Base-by-base conservation (phyloP, 306 rosid species). In the Morella rubra region DNA sequence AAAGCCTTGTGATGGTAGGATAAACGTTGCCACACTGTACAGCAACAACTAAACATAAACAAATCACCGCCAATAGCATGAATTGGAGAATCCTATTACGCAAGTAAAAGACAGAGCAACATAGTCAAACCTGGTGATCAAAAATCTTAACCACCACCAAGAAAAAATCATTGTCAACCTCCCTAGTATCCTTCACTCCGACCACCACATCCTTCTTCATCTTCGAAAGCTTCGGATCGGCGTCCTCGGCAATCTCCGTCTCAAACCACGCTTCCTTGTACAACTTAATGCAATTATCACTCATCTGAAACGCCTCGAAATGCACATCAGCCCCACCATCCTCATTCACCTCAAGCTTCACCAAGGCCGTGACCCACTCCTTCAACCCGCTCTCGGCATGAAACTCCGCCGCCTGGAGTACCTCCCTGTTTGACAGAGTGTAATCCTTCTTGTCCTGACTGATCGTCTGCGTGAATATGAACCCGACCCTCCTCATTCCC, bases 251-350 rank as follows among this genome's bases (percentile, higher is more conserved):
- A 45, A 93, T 84, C 71, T 96, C 97, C 0, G 89, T 85, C 79
- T 78, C 91, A 42, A 93, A 91, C 98, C 98, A 89, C 18, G 85
- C 91, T 83, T 96, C 98, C 85, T 83, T 91, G 55, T 89, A 93
- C 90, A 96, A 85, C 65, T 77, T 86, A 41, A 93, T 73, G 70
- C 99, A 96, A 44, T 85, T 77, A 77, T 96, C 99, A 85, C 98
- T 96, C 96, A 96, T 91, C 88, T 96, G 98, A 88, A 96, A 96
- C 0, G 98, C 97, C 73, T 96, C 99, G 22, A 96, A 92, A 77
- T 93, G 98, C 49, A 96, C 98, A 84, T 91, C 97, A 15, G 97
- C 97, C 8, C 77, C 89, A 27, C 87, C 89, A 14, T 96, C 98
- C 74, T 91, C 98, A 52, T 87, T 92, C 74, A 93, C 97, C 89